Conservation (phyloP, 2,329 filamentous ascomycete species). For the Neoascochyta sp. region DNA sequence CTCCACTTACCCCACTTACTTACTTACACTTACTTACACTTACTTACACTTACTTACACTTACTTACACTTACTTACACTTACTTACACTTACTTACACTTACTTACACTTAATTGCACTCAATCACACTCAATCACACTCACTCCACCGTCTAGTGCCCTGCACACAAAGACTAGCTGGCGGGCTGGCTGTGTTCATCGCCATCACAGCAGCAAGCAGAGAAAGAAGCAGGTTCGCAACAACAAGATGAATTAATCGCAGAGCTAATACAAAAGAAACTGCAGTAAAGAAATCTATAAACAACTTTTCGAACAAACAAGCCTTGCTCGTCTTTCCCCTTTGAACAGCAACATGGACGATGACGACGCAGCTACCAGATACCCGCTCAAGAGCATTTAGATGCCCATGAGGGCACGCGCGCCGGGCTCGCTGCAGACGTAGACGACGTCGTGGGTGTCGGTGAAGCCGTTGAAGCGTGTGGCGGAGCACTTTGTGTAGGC, state of each 20-base stretch:
- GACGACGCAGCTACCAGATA: constrained; percentile 1
- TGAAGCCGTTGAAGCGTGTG: constrained; percentile 96
- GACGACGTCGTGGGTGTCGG: constrained; percentile 84
- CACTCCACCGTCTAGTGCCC: too few species aligned
- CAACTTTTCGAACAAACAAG: background rate
- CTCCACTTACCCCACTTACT: too few species aligned
- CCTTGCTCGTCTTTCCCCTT: constrained; percentile 7
- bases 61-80: too few species aligned
- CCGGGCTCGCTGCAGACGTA: constrained; percentile 94
- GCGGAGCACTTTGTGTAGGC: constrained; percentile 98
- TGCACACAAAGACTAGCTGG: too few species aligned
- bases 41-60: too few species aligned
- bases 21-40: too few species aligned
- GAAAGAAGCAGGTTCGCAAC: too few species aligned
- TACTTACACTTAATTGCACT: background rate
- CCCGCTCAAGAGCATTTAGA: constrained; percentile 10
- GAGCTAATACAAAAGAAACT: too few species aligned
- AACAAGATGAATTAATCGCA: too few species aligned
- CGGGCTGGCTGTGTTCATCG: too few species aligned
- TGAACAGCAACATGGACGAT: background rate
- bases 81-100: background rate
- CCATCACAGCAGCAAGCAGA: too few species aligned
- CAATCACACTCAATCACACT: background rate
- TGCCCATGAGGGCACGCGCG: constrained; percentile 65
- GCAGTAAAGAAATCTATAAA: constrained; percentile 7